These are phyloP conservation scores for Fraxinus dipetala DNA, from an alignment of 305 asterid species.

Conservation along the genomic window DNA sequence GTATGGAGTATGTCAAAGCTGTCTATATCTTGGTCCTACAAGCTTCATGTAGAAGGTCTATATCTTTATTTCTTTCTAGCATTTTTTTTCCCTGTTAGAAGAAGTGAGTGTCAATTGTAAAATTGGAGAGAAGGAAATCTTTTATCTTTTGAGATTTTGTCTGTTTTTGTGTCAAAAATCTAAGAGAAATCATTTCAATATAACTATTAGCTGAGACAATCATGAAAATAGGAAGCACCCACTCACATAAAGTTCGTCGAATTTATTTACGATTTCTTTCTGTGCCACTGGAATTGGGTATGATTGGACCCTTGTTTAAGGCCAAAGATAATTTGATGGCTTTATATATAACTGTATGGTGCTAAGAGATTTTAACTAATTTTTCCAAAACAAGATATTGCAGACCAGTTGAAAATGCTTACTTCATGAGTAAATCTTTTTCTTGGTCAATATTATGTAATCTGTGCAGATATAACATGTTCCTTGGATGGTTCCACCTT, in stretches of 20 bases:
- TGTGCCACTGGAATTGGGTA: not conserved
- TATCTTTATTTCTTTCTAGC: constrained; percentile 1
- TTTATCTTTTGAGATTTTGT: not conserved
- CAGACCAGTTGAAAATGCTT: not conserved
- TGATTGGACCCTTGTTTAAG: not conserved
- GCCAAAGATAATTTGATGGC: not conserved
- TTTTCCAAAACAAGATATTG: not conserved
- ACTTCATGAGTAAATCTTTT: not conserved
- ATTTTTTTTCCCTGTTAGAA: not conserved
- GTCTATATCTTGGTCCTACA: constrained; percentile 68
- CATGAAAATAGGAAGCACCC: not conserved
- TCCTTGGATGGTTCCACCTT: constrained; percentile 56
- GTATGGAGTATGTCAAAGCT: constrained; percentile 75
- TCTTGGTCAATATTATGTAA: constrained; percentile 20
- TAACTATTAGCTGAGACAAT: not conserved
- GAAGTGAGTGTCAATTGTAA: not conserved
- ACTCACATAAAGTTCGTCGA: not conserved
- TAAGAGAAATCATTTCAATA: not conserved
- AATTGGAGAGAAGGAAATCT: not conserved
- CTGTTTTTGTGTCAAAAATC: not conserved
- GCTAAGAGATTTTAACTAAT: not conserved
- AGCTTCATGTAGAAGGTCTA: constrained; percentile 70
- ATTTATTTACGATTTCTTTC: not conserved
- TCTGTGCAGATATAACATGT: constrained; percentile 65
- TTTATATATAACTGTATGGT: not conserved